Base-by-base conservation (phyloP, 306 rosid genomes). In the Prunus mume region DNA sequence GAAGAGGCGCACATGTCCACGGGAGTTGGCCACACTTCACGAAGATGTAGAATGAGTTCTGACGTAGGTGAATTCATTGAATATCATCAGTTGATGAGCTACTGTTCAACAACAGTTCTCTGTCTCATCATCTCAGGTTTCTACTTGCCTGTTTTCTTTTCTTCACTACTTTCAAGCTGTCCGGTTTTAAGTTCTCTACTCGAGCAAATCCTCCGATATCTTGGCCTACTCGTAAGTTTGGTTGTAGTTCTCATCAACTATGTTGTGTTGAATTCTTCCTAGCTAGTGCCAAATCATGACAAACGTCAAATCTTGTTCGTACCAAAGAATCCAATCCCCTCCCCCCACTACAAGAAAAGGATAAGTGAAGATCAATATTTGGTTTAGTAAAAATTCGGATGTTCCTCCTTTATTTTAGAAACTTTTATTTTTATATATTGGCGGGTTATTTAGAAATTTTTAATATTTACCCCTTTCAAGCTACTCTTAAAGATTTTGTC, bases 1-100 rank as follows among this genome's bases (percentile, higher is more conserved):
- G 97, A 97, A 8, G 99, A 90, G 80, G 93, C 95, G 47, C 97
- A 90, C 90, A 90, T 88, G 81, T 90, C 96, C 67, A 92, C 90
- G 89, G 95, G 88, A 65, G 79, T 3, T 50, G 81, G 86, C 63
- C 90, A 88, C 83, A 81, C 88, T 79, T 88, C 93, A 69, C 87
- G 97, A 62, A 88, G 91, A 82, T 88, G 84, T 86, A 87, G 90
- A 74, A 82, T 72, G 80, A 86, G 88, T 78, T 83, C 92, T 61
- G 96, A 90, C 71, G 77, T 85, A 10, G 73, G 89, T 68, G 90
- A 82, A 79, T 85, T 82, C 54, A 80, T 80, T 75, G 91, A 81
- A 79, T 91, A 30, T 34, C 97, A 74, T 83, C 98, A 45, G 93
- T 90, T 74, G 96, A 92, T 80, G 93, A 97, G 52, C 91, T 90